phyloP scores from a whole-genome alignment of 2,329 filamentous ascomycete genomes.

The Microcera coccophila region DNA sequence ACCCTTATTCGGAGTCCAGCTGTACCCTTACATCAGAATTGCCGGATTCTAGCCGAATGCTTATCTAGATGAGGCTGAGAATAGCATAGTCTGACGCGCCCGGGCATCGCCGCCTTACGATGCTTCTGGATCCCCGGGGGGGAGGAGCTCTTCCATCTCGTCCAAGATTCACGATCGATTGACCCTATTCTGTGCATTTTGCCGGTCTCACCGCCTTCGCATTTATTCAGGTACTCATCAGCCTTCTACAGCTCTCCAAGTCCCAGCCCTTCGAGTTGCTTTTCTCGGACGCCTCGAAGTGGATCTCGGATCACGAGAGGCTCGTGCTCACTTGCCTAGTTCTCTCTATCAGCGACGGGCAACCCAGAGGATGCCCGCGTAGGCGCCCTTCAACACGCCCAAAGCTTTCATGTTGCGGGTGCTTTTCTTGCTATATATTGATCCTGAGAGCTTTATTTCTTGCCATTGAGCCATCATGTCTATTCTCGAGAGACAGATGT shows the following conservation, averaged over 20 bases:
- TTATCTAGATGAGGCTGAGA: constrained; percentile 19
- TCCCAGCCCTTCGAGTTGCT: not conserved
- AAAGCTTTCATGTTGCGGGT: too few species aligned
- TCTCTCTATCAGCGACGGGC: not conserved
- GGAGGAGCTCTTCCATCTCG: constrained; percentile 5
- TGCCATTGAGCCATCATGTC: too few species aligned
- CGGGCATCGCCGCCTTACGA: constrained; percentile 3
- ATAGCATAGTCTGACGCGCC: constrained; percentile 9
- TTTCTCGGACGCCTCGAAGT: not conserved
- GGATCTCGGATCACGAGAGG: not conserved
- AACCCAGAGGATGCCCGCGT: not conserved
- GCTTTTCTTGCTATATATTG: not conserved
- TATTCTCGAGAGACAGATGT: constrained; percentile 20
- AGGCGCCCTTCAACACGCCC: not conserved
- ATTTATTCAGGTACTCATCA: too few species aligned
- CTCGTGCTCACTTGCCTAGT: not conserved
- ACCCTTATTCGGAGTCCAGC: too few species aligned
- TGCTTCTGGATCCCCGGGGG: not conserved
- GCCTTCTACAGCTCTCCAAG: too few species aligned
- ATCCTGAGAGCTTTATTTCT: not conserved
- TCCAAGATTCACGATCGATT: constrained; percentile 2
- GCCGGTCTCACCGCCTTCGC: too few species aligned
- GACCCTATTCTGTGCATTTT: too few species aligned
- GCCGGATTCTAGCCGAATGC: constrained; percentile 15
- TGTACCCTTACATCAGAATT: too few species aligned